Evolutionary conservation across 1,139 yeast genomes (phyloP).

Genomic region (Lodderomyces theae): DNA sequence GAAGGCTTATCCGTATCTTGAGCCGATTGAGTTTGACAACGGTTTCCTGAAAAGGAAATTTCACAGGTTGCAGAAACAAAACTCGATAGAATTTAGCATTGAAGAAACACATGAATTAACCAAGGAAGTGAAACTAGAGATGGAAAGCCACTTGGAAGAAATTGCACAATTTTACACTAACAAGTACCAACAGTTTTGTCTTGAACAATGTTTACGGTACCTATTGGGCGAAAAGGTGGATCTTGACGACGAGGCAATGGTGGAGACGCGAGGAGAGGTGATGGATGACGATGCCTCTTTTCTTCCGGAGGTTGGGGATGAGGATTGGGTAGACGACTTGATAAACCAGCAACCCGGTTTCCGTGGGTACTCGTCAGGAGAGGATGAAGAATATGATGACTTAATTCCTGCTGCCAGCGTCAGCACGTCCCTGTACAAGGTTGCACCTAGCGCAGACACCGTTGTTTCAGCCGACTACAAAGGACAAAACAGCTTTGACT

Average conservation of each 20-base stretch:
- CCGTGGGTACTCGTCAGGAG: slow-evolving; percentile 26
- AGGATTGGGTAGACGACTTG: slow-evolving; percentile 47
- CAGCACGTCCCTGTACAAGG: neutral
- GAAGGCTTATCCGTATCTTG: slow-evolving; percentile 59
- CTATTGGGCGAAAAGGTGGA: slow-evolving; percentile 79
- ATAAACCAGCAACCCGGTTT: slow-evolving; percentile 36
- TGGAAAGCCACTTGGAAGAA: slow-evolving; percentile 49
- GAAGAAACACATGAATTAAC: slow-evolving; percentile 77
- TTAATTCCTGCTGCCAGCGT: slow-evolving; percentile 22
- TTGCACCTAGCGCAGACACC: too few relatives aligned
- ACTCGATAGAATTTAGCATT: slow-evolving; percentile 49
- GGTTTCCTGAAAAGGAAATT: slow-evolving; percentile 20
- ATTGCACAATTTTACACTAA: slow-evolving; percentile 59
- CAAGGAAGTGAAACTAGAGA: slow-evolving; percentile 43
- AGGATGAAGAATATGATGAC: slow-evolving; percentile 30
- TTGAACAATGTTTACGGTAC: slow-evolving; percentile 76
- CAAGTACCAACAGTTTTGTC: slow-evolving; percentile 58
- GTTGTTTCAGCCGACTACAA: neutral
- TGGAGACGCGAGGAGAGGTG: slow-evolving; percentile 20
- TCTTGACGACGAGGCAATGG: slow-evolving; percentile 36
- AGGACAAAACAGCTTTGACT: slow-evolving; percentile 45
- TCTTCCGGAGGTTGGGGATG: slow-evolving; percentile 37
- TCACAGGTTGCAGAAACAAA: slow-evolving; percentile 20
- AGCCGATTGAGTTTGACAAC: slow-evolving; percentile 37
- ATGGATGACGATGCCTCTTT: slow-evolving; percentile 20